A percentile compares a stretch with the other conserved stretches of the same genome.
Evolutionary conservation across 2,329 filamentous ascomycete species (phyloP).

Genomic region (Bimuria novae-zelandiae): DNA sequence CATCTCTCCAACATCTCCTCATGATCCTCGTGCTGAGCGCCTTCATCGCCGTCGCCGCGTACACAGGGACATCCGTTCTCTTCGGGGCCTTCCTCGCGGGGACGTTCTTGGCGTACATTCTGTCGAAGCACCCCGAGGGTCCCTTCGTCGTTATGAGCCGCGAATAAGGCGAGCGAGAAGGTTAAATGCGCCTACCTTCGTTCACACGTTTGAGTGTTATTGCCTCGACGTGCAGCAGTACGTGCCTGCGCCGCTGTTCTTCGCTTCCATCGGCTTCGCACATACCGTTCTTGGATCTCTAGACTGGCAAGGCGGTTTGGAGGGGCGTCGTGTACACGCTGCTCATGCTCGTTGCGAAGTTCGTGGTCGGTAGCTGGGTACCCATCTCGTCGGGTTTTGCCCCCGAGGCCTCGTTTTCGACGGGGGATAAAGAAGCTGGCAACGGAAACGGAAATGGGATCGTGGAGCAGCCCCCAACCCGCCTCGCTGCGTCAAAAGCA

Average conservation of each 20-base stretch:
- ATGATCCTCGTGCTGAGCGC: conserved; percentile 35
- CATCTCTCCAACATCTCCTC: conserved; percentile 31
- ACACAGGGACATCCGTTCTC: conserved; percentile 34
- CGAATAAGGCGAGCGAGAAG: conserved; percentile 32
- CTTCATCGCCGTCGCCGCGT: conserved; percentile 35
- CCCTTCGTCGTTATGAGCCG: conserved; percentile 31
- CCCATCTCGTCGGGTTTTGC: conserved; percentile 16
- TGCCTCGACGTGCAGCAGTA: conserved; percentile 54
- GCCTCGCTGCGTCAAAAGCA: too few species aligned
- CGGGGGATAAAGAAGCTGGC: too few species aligned
- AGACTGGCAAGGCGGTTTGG: conserved; percentile 35
- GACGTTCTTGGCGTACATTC: conserved; percentile 33
- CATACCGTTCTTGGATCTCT: conserved; percentile 36
- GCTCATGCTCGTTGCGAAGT: conserved; percentile 25
- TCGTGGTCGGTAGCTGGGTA: conserved; percentile 16
- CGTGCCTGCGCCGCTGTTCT: conserved; percentile 36
- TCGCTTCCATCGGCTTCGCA: conserved; percentile 37
- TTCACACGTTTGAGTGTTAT: conserved; percentile 43
- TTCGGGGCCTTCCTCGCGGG: conserved; percentile 41
- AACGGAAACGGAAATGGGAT: not conserved
- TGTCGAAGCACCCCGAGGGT: conserved; percentile 23
- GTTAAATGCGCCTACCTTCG: conserved; percentile 34
- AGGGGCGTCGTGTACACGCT: conserved; percentile 32
- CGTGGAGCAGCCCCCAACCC: too few species aligned
- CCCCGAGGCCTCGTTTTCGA: too few species aligned